These are phyloP conservation scores for Comarum palustre DNA, from an alignment of 306 rosid species.

Conservation along the genomic window DNA sequence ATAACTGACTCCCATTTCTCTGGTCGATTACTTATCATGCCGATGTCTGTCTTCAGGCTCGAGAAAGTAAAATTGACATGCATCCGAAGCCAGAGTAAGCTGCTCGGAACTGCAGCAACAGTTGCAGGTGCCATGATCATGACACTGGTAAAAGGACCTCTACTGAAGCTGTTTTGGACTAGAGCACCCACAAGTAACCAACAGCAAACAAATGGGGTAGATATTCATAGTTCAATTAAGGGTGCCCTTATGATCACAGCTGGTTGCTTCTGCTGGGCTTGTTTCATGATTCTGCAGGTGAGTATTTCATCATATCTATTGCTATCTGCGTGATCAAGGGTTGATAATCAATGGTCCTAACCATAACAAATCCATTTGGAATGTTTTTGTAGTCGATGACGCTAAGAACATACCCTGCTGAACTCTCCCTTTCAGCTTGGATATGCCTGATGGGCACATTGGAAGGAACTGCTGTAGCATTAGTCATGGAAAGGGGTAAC, in stretches of 20 bases:
- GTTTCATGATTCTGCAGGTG: slow-evolving; percentile 75
- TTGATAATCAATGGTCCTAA: neutral
- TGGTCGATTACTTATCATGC: neutral
- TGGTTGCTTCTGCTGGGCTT: slow-evolving; percentile 81
- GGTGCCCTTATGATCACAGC: slow-evolving; percentile 61
- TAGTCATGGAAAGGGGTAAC: slow-evolving; percentile 66
- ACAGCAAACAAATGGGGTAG: slow-evolving; percentile 20
- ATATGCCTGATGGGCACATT: slow-evolving; percentile 69
- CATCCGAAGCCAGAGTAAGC: slow-evolving; percentile 68
- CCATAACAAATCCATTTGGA: neutral
- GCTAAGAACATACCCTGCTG: slow-evolving; percentile 69
- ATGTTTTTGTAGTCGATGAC: slow-evolving; percentile 51
- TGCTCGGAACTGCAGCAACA: slow-evolving; percentile 73
- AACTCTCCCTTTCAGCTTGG: slow-evolving; percentile 88
- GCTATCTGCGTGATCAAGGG: neutral
- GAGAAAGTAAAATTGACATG: slow-evolving; percentile 59
- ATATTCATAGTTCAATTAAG: slow-evolving; percentile 47
- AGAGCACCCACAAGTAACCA: slow-evolving; percentile 12
- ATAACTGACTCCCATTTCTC: neutral
- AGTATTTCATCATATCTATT: slow-evolving; percentile 3
- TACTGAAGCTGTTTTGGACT: slow-evolving; percentile 46
- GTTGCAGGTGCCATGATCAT: slow-evolving; percentile 86
- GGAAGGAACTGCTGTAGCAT: slow-evolving; percentile 67
- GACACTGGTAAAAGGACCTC: slow-evolving; percentile 78
- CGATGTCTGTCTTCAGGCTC: slow-evolving; percentile 38